These are phyloP conservation scores for Martensiomyces pterosporus DNA, from an alignment of 192 early-diverging fungal species.

Conservation along the genomic window DNA sequence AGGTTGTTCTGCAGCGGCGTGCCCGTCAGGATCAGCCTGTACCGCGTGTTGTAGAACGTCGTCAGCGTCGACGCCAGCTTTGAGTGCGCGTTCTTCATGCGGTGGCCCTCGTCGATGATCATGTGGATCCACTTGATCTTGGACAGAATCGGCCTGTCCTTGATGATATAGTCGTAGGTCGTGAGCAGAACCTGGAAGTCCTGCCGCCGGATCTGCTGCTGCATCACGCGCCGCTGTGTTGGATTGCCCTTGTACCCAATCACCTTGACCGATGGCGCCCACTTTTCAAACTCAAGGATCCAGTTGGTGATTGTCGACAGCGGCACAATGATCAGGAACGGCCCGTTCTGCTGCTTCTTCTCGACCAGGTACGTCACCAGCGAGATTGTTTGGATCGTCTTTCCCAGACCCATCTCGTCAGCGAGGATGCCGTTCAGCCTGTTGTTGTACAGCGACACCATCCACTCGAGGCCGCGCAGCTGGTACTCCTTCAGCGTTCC, in stretches of 20 bases:
- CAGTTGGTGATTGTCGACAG: constrained; percentile 96
- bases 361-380: constrained; percentile 96
- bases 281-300: constrained; percentile 95
- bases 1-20: constrained; percentile 99
- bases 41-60: constrained; percentile 84
- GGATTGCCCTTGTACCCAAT: constrained; percentile 94
- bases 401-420: constrained; percentile 91
- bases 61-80: constrained; percentile 82
- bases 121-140: constrained; percentile 96
- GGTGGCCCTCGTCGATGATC: constrained; percentile 99
- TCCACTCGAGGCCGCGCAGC: constrained; percentile 97
- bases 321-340: constrained; percentile 95
- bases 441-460: constrained; percentile 99
- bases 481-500: constrained; percentile 95
- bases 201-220: constrained; percentile 61
- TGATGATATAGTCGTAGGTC: constrained; percentile 97
- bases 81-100: constrained; percentile 94
- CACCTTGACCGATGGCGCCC: constrained; percentile 86
- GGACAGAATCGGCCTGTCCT: constrained; percentile 78
- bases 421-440: constrained; percentile 96
- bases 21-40: constrained; percentile 94
- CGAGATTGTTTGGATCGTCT: constrained; percentile 94
- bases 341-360: constrained; percentile 87
- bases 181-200: constrained; percentile 96
- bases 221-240: constrained; percentile 63